Conservation (phyloP, 1,284 basidiomycete species). For the Leccinum pachyderme region DNA sequence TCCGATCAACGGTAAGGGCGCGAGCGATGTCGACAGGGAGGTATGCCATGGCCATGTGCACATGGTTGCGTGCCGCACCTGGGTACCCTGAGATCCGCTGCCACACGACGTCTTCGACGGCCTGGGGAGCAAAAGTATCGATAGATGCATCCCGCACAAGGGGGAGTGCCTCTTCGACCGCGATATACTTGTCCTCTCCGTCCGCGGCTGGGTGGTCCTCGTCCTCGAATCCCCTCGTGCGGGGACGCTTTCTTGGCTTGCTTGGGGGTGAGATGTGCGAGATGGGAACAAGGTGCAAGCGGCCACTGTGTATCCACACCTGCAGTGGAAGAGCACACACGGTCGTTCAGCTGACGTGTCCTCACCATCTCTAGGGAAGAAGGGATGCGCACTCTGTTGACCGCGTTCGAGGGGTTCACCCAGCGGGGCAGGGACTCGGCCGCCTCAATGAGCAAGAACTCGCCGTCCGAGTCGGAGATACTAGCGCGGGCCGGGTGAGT, state of each 20-base stretch:
- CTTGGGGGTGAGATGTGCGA: constrained; percentile 65
- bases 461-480: constrained; percentile 88
- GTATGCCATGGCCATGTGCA: constrained; percentile 79
- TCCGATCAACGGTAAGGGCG: constrained; percentile 62
- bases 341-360: constrained; percentile 30
- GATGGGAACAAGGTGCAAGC: constrained; percentile 84
- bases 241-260: constrained; percentile 50
- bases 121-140: constrained; percentile 57
- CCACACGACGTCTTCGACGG: constrained; percentile 66
- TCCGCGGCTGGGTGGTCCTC: constrained; percentile 42
- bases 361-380: constrained; percentile 32
- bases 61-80: constrained; percentile 60
- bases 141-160: constrained; percentile 55
- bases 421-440: constrained; percentile 88
- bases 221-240: constrained; percentile 47
- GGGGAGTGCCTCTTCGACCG: constrained; percentile 62
- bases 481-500: constrained; percentile 37
- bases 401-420: constrained; percentile 88
- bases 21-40: constrained; percentile 78
- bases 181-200: constrained; percentile 55
- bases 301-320: constrained; percentile 88
- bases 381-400: constrained; percentile 76
- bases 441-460: constrained; percentile 95
- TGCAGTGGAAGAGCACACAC: constrained; percentile 35
- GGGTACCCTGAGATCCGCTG: constrained; percentile 76